phyloP scores from a whole-genome alignment of 1,139 yeast species.

The Pichia sp. region DNA sequence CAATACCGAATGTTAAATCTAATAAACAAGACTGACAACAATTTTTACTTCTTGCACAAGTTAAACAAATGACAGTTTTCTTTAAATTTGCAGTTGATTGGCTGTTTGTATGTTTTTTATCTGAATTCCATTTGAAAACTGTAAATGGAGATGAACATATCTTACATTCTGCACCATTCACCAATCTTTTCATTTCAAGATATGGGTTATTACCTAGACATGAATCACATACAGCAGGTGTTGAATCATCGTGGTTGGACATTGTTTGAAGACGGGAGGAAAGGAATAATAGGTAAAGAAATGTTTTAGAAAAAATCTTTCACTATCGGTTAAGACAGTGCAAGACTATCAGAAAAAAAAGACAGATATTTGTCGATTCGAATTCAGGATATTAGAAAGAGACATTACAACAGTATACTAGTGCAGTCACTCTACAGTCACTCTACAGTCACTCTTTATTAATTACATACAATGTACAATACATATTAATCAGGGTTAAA shows the following conservation, averaged over 20 bases:
- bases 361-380: no score
- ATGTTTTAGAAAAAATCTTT: no score
- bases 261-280: background rate
- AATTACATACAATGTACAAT: background rate
- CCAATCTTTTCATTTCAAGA: conserved; percentile 64
- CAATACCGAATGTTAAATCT: conserved; percentile 74
- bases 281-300: no score
- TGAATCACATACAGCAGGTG: conserved; percentile 59
- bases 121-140: conserved; percentile 60
- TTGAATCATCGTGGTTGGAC: conserved; percentile 14
- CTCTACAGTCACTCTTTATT: no score
- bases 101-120: conserved; percentile 24
- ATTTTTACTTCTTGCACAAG: conserved; percentile 72
- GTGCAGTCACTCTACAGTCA: no score
- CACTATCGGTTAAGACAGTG: no score
- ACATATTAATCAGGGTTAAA: conserved; percentile 48
- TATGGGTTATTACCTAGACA: conserved; percentile 67
- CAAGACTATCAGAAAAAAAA: no score
- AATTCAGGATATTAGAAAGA: no score
- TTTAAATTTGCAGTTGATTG: conserved; percentile 32
- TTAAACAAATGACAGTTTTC: conserved; percentile 58
- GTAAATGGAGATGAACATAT: conserved; percentile 82
- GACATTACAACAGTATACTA: no score
- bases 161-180: conserved; percentile 69
- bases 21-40: conserved; percentile 87